Conservation (phyloP, 768 basidiomycete species). For the Collybia sordida region DNA sequence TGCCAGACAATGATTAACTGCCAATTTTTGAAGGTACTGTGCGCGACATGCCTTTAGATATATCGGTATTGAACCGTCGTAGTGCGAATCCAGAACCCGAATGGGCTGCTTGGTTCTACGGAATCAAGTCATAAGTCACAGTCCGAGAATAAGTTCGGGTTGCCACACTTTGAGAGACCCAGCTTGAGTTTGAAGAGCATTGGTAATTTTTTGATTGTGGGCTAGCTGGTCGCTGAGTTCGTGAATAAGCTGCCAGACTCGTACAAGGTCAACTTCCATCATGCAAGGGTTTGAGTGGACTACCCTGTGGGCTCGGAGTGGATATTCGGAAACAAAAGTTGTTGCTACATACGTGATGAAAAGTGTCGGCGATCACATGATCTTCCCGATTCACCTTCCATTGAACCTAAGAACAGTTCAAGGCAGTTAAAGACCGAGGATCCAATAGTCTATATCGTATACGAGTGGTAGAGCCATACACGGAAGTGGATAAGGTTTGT, state of each 20-base stretch:
- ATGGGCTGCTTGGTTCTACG: constrained; percentile 73
- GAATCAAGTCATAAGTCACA: constrained; percentile 11
- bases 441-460: too few species aligned
- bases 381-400: too few species aligned
- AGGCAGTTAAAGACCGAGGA: too few species aligned
- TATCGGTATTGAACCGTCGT: constrained; percentile 83
- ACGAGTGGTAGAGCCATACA: too few species aligned
- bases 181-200: constrained; percentile 66
- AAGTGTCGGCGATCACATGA: too few species aligned
- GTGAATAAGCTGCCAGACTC: constrained; percentile 76
- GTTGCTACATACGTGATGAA: too few species aligned
- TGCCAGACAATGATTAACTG: constrained; percentile 36
- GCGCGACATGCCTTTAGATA: constrained; percentile 66
- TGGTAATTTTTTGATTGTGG: constrained; percentile 77
- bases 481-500: too few species aligned
- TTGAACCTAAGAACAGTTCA: too few species aligned
- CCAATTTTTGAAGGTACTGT: constrained; percentile 5
- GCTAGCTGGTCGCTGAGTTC: constrained; percentile 84
- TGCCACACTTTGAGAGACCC: constrained; percentile 67
- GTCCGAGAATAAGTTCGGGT: constrained; percentile 2
- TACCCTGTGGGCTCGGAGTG: too few species aligned
- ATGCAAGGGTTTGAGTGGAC: background rate
- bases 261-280: constrained; percentile 70
- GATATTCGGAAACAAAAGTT: too few species aligned
- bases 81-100: constrained; percentile 74